Base-by-base conservation (phyloP, 2,329 filamentous ascomycete genomes). In the Pyricularia sp. region DNA sequence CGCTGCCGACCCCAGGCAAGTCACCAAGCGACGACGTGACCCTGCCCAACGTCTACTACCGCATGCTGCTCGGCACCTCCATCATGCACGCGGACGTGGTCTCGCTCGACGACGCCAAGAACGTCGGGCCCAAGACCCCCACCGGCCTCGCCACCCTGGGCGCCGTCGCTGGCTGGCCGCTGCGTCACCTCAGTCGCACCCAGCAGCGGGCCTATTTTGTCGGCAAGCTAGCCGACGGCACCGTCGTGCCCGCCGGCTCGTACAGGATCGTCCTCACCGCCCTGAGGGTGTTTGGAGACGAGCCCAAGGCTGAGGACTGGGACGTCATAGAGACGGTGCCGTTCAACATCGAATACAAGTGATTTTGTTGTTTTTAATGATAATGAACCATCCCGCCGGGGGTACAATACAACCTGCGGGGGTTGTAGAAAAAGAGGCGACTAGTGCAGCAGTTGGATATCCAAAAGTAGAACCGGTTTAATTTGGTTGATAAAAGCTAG, bases 61-160 rank as follows among this genome's bases (percentile, higher is more conserved):
- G 77, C 64, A 71, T 85, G 4, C 77, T 79, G n/a, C 79, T 86
- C 26, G 85, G 85, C 42, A 82, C 81, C 1, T 74, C 78, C 3
- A 75, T 79, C 10, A 68, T 86, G 10, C 80, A 79, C 67, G 78
- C 79, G 69, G 80, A 85, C 69, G 74, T 85, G n/a, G 77, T 86
- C 0, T 79, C 81, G 4, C 68, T 81, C 6, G 73, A 74, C 17
- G 75, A 73, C 68, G 70, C 73, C 26, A 76, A 75, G 20, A 67
- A 64, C 36, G 70, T 2, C 3, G 75, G 72, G 4, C 7, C 11
- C 1, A 28, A 58, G 65, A 76, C 79, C 68, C 70, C 75, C 28
- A 73, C 80, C 3, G 82, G 80, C 68, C 75, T 79, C 71, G 78
- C 75, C 70, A 77, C 78, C n/a, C 72, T 84, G 20, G 83, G 83